A percentile compares a stretch with the other conserved stretches of the same genome.
These are phyloP conservation scores for Pythium apleroticum DNA, from an alignment of 352 stramenopile species.

Conservation along the genomic window DNA sequence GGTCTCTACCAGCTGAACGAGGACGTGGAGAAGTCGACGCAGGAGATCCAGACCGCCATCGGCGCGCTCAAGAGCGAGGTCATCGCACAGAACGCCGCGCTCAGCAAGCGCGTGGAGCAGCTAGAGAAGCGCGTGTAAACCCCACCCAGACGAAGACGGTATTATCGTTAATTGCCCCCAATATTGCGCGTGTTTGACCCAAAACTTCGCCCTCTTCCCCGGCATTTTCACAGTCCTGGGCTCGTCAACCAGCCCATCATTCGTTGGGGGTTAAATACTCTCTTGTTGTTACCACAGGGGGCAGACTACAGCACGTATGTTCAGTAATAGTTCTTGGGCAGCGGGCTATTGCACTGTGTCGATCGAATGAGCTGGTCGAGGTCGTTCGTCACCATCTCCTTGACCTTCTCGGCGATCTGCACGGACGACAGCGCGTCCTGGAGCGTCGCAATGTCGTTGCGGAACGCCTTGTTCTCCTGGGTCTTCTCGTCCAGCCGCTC, in stretches of 20 bases:
- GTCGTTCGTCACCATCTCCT: constrained; percentile 54
- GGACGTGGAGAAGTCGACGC: constrained; percentile 68
- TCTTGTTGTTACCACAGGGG: not conserved
- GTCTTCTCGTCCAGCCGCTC: constrained; percentile 58
- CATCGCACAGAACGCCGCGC: constrained; percentile 61
- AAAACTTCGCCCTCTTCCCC: not conserved
- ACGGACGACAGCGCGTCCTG: constrained; percentile 62
- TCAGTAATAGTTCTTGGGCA: constrained; percentile 26
- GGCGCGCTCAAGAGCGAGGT: constrained; percentile 66
- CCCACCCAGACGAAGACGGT: not conserved
- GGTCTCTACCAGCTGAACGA: constrained; percentile 73
- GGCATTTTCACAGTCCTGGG: not conserved
- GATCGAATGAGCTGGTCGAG: constrained; percentile 39
- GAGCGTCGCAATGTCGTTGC: constrained; percentile 62
- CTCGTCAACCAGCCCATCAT: not conserved
- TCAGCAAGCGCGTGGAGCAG: constrained; percentile 73
- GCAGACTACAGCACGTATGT: not conserved
- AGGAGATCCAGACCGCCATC: constrained; percentile 69
- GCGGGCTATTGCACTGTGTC: constrained; percentile 17
- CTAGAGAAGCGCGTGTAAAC: constrained; percentile 69
- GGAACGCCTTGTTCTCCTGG: constrained; percentile 58
- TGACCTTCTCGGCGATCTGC: constrained; percentile 62
- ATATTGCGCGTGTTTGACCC: constrained; percentile 2
- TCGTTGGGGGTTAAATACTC: constrained; percentile 9
- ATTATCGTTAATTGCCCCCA: constrained; percentile 3